Evolutionary conservation across 2,329 filamentous ascomycete species (phyloP), one percentile per base, ranked within the genome.

Genomic region (Aspergillus piperis): DNA sequence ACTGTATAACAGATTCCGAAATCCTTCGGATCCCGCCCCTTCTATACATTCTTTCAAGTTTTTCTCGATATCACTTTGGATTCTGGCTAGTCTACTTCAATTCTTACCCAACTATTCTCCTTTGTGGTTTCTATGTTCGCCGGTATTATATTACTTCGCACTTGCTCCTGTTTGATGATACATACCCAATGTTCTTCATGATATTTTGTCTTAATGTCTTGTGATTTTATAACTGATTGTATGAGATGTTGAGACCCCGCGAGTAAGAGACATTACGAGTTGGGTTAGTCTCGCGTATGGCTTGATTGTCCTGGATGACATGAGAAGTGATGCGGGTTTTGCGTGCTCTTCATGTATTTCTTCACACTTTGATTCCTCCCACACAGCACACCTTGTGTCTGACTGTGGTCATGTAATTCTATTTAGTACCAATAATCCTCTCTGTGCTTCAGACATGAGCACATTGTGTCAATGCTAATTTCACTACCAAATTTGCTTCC

Each of bases 121-220:
- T 30, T 17, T 50, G 47, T 50, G 32, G 25, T 17, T 44, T 44
- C 19, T 10, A 23, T 44, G 19, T 13, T 21, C 7, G 17, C 41
- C 23, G 19, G 32, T 36, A 36, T 36, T 36, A 11, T 36, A 36
- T 15, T 54, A 47, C 55, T 30, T 52, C 41, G 11, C 58, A 17
- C 57, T 59, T 44, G 51, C 50, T 62, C 27, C 30, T 58, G 32
- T 49, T 53, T 64, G 30, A 48, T 54, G 57, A 63, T 61, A 62
- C 65, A 66, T 65, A 67, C 66, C 62, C 58, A 56, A 53, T 38
- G 48, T 59, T 59, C 21, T 63, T 58, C 52, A 63, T 54, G 58
- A 65, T 61, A 62, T 60, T 59, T 60, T 59, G 58, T 49, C 52
- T 51, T 55, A 30, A 41, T 55, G 38, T 42, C 32, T 54, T 30